Conservation (phyloP, 352 stramenopile genomes). For the Phytophthora lateralis region DNA sequence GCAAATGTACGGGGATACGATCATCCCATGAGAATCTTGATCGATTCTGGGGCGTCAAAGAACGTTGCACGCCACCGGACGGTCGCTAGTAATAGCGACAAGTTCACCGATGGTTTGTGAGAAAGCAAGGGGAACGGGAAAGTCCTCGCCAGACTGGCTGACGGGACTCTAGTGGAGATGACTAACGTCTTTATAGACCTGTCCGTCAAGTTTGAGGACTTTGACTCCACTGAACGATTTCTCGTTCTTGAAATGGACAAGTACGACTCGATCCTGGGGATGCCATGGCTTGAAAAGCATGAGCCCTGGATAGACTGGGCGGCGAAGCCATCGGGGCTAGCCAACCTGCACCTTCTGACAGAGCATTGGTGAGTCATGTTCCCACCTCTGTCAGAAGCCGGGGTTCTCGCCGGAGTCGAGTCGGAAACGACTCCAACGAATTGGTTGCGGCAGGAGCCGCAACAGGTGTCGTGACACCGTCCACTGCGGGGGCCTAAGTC, state of each 20-base stretch:
- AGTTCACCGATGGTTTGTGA: slow-evolving; percentile 6
- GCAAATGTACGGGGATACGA: not conserved
- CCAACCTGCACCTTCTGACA: no score
- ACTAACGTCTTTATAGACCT: slow-evolving; percentile 5
- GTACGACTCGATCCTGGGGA: slow-evolving; percentile 31
- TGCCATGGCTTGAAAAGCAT: slow-evolving; percentile 22
- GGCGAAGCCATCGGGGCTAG: slow-evolving; percentile 10
- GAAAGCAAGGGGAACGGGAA: slow-evolving; percentile 10
- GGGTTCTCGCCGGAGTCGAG: no score
- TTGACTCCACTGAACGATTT: slow-evolving; percentile 10
- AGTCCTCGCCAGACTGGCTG: slow-evolving; percentile 12
- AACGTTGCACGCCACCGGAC: slow-evolving; percentile 7
- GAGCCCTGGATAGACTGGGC: slow-evolving; percentile 26
- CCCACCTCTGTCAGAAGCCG: no score
- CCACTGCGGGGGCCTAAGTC: no score
- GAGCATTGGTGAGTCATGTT: no score
- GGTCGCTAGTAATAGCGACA: slow-evolving; percentile 9
- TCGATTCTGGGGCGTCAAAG: slow-evolving; percentile 18
- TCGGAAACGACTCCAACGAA: no score
- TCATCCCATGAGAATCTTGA: not conserved
- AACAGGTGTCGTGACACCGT: no score
- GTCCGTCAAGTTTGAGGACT: not conserved
- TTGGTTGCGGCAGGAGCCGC: no score
- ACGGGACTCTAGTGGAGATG: not conserved
- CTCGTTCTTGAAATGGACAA: slow-evolving; percentile 17